Evolutionary conservation across 768 basidiomycete species (phyloP).

Genomic region (Trametes cingulata): DNA sequence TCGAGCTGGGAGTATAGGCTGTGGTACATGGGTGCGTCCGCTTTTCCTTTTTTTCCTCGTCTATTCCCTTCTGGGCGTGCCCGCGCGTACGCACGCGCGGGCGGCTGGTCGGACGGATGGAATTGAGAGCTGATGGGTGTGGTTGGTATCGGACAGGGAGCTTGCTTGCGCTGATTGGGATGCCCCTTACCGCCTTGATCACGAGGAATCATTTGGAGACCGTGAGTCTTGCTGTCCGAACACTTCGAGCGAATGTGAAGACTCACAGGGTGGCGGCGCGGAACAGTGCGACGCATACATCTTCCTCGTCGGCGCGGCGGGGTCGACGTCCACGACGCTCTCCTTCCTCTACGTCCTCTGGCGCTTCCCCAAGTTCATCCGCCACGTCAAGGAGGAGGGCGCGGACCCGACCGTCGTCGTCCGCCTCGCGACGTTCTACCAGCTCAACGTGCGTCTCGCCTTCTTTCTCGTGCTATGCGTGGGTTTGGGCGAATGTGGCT

Average conservation of each 20-base stretch:
- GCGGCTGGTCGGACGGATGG: no score
- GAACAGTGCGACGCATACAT: slow-evolving; percentile 69
- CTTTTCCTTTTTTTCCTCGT: neutral
- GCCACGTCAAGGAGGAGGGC: slow-evolving; percentile 68
- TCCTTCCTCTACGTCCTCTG: slow-evolving; percentile 71
- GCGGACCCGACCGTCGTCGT: slow-evolving; percentile 75
- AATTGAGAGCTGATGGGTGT: no score
- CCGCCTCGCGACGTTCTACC: slow-evolving; percentile 71
- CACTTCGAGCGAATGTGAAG: no score
- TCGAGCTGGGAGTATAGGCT: slow-evolving; percentile 73
- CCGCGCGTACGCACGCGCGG: no score
- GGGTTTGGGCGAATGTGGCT: no score
- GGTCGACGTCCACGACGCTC: slow-evolving; percentile 66
- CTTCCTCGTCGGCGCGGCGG: slow-evolving; percentile 69
- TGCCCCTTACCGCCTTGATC: slow-evolving; percentile 69
- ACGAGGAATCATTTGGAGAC: slow-evolving; percentile 58
- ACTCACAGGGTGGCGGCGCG: neutral
- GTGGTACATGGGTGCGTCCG: slow-evolving; percentile 64
- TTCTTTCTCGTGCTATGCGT: neutral
- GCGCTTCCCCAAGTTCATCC: slow-evolving; percentile 71
- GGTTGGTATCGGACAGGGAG: no score
- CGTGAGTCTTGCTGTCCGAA: slow-evolving; percentile 43
- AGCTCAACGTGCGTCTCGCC: slow-evolving; percentile 63
- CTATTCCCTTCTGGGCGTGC: fast-evolving
- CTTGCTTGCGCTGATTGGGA: slow-evolving; percentile 59